Evolutionary conservation across 176 grass and related monocot species (phyloP).

Genomic region (Phragmites australis): DNA sequence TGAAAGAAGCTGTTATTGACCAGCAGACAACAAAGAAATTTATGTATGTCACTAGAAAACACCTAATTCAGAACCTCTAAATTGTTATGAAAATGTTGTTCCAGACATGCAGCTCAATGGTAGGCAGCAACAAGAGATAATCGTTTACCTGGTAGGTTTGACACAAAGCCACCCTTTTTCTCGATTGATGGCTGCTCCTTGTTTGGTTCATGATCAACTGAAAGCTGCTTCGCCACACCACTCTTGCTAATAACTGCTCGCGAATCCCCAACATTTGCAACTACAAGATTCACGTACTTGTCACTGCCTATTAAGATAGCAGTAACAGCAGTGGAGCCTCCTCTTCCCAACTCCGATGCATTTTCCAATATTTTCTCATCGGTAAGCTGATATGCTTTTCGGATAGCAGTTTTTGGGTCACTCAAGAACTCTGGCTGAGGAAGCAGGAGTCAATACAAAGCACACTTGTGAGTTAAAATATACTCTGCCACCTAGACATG

Average conservation of each 20-base stretch:
- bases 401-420: constrained; percentile 64
- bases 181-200: constrained; percentile 65
- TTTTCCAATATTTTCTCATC: constrained; percentile 90
- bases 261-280: constrained; percentile 96
- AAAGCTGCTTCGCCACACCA: constrained; percentile 77
- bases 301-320: constrained; percentile 76
- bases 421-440: constrained; percentile 87
- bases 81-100: constrained; percentile 3
- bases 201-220: constrained; percentile 87
- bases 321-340: constrained; percentile 94
- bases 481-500: neutral
- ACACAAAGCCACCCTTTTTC: constrained; percentile 89
- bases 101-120: neutral
- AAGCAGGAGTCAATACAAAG: constrained; percentile 35
- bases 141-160: constrained; percentile 79
- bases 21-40: neutral
- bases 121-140: neutral
- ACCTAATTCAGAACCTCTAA: neutral
- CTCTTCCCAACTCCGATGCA: constrained; percentile 73
- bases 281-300: constrained; percentile 64
- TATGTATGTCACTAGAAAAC: neutral
- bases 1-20: constrained; percentile 20
- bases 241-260: constrained; percentile 81
- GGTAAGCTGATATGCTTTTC: constrained; percentile 79
- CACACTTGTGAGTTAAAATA: constrained; percentile 16